Percentiles rank a stretch among this genome's conserved stretches.
Evolutionary conservation across 2,329 filamentous ascomycete genomes (phyloP).

Genomic region (Claviceps sp.): DNA sequence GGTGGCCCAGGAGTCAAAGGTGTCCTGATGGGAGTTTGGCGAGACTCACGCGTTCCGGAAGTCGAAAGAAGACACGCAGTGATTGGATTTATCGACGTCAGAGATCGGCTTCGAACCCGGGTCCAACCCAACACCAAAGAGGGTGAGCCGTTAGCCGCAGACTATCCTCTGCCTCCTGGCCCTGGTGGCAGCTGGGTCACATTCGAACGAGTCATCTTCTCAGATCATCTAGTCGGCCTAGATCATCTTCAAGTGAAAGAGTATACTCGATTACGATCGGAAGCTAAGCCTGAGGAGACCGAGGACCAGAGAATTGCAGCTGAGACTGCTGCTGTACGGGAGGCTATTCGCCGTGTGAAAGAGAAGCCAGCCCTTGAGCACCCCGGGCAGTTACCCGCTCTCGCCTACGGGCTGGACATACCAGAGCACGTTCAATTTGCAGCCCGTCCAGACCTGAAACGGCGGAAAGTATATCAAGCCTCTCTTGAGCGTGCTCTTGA

Average conservation of each 20-base stretch:
- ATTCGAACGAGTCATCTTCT: constrained; percentile 46
- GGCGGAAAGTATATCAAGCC: constrained; percentile 28
- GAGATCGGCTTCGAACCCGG: constrained; percentile 46
- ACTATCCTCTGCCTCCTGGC: constrained; percentile 39
- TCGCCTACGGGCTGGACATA: constrained; percentile 38
- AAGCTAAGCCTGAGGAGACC: constrained; percentile 19
- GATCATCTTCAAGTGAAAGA: constrained; percentile 47
- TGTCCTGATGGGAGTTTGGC: constrained; percentile 45
- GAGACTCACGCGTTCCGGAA: constrained; percentile 39
- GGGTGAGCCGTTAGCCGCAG: constrained; percentile 32
- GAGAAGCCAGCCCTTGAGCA: constrained; percentile 30
- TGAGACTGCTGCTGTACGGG: constrained; percentile 29
- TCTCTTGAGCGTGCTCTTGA: constrained; percentile 4
- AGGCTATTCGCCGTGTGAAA: constrained; percentile 32
- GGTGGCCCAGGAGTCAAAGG: constrained; percentile 25
- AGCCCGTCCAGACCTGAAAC: constrained; percentile 29
- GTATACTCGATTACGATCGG: constrained; percentile 42
- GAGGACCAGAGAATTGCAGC: constrained; percentile 24
- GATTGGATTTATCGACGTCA: constrained; percentile 48
- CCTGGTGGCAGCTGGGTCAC: constrained; percentile 52
- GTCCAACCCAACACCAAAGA: constrained; percentile 36
- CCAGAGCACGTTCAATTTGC: constrained; percentile 27
- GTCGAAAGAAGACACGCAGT: constrained; percentile 41
- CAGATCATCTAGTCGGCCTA: constrained; percentile 39
- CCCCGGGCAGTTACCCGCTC: constrained; percentile 24